Conservation (phyloP, 768 basidiomycete genomes). For the Mycena floridula region DNA sequence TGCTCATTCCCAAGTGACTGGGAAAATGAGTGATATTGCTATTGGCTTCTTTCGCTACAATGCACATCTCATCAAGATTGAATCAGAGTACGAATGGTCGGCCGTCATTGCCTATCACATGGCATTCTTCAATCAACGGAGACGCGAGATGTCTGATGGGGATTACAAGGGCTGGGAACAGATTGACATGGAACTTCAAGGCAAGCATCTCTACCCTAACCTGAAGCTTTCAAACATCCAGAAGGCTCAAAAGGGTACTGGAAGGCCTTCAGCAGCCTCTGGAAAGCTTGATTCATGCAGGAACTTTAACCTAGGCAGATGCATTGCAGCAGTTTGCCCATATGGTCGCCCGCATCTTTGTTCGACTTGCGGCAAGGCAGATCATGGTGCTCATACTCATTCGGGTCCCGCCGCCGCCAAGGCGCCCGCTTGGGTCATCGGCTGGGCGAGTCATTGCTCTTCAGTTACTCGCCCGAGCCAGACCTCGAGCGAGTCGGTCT, state of each 20-base stretch:
- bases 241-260: too few species aligned
- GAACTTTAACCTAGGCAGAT: too few species aligned
- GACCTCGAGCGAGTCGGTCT: background rate
- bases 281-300: too few species aligned
- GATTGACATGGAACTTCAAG: background rate
- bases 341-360: too few species aligned
- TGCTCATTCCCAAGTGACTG: background rate
- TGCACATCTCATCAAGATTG: background rate
- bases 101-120: conserved; percentile 1
- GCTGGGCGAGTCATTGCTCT: background rate
- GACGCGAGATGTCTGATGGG: background rate
- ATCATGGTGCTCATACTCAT: background rate
- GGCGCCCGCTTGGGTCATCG: background rate
- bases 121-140: background rate
- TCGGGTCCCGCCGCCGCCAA: background rate
- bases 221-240: too few species aligned
- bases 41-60: conserved; percentile 1
- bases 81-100: background rate
- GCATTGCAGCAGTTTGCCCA: too few species aligned
- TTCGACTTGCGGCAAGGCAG: background rate
- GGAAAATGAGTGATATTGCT: background rate
- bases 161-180: background rate
- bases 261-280: too few species aligned
- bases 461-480: background rate
- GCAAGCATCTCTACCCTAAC: too few species aligned